These are phyloP conservation scores for Pachysandra terminalis DNA, from an alignment of 164 flowering plant species.

Conservation along the genomic window DNA sequence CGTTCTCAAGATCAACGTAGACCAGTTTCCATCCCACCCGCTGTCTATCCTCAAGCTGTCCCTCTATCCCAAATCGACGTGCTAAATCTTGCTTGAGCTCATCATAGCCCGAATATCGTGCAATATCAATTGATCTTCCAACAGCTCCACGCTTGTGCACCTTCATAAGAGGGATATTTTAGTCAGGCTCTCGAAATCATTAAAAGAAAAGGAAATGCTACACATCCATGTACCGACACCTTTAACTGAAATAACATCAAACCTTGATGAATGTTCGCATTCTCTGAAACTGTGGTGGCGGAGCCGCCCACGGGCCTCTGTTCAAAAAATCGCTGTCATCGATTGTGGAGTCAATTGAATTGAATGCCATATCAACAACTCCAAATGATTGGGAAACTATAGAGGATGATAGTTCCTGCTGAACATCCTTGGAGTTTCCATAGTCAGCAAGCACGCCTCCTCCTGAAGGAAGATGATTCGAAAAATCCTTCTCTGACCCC, in stretches of 20 bases:
- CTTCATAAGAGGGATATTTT: conserved; percentile 31
- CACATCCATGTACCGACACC: background rate
- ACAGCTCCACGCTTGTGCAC: conserved; percentile 98
- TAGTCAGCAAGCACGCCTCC: conserved; percentile 47
- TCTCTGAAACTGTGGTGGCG: conserved; percentile 66
- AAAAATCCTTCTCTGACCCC: conserved; percentile 60
- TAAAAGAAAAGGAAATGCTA: background rate
- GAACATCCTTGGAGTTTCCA: conserved; percentile 65
- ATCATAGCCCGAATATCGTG: conserved; percentile 84
- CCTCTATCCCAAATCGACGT: conserved; percentile 96
- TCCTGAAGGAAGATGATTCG: conserved; percentile 48
- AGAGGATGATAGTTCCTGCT: conserved; percentile 82
- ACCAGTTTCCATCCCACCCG: conserved; percentile 95
- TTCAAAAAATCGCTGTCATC: conserved; percentile 61
- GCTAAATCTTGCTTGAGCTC: conserved; percentile 96
- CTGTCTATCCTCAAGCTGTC: conserved; percentile 87
- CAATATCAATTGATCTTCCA: conserved; percentile 89
- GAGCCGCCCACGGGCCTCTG: conserved; percentile 68
- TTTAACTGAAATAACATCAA: conserved; percentile 2
- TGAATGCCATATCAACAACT: conserved; percentile 76
- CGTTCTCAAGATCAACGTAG: conserved; percentile 89
- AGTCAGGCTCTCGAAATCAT: conserved; percentile 8
- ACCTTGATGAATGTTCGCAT: conserved; percentile 93
- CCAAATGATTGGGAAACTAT: conserved; percentile 93
- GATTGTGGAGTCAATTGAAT: conserved; percentile 74